A percentile compares a stretch with the other conserved stretches of the same genome.
These are phyloP conservation scores for Pelargonium australe DNA, from an alignment of 441 rosid species.

Conservation along the genomic window DNA sequence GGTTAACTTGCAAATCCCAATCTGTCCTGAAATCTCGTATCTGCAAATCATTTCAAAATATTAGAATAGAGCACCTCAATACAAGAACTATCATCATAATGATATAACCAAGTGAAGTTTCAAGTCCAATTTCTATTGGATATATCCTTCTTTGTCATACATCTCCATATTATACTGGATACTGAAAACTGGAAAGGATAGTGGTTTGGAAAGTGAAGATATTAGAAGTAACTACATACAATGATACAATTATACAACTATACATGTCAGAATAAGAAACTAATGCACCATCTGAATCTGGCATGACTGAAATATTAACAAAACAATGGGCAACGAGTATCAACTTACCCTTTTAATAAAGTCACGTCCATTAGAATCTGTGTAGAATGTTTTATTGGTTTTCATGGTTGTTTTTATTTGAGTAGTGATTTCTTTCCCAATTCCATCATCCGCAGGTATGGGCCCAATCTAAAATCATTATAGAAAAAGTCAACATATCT, in stretches of 20 bases:
- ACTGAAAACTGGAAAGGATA: no score
- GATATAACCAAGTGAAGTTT: background rate
- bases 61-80: background rate
- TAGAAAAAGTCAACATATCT: slow-evolving; percentile 4
- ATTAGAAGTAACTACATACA: no score
- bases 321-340: background rate
- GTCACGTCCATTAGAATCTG: slow-evolving; percentile 97
- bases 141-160: no score
- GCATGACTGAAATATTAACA: background rate
- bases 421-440: slow-evolving; percentile 83
- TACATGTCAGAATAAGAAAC: no score
- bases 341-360: slow-evolving; percentile 77
- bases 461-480: slow-evolving; percentile 64
- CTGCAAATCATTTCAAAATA: slow-evolving; percentile 36
- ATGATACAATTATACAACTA: no score
- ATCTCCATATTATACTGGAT: no score
- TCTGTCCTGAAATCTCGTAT: slow-evolving; percentile 86
- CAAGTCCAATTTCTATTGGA: no score
- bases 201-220: no score
- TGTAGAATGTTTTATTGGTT: slow-evolving; percentile 75
- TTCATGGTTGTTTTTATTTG: slow-evolving; percentile 64
- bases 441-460: slow-evolving; percentile 68
- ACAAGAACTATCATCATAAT: background rate
- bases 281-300: background rate
- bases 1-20: slow-evolving; percentile 89